phyloP scores from a whole-genome alignment of 305 asterid genomes.

The Fraxinus ornus region DNA sequence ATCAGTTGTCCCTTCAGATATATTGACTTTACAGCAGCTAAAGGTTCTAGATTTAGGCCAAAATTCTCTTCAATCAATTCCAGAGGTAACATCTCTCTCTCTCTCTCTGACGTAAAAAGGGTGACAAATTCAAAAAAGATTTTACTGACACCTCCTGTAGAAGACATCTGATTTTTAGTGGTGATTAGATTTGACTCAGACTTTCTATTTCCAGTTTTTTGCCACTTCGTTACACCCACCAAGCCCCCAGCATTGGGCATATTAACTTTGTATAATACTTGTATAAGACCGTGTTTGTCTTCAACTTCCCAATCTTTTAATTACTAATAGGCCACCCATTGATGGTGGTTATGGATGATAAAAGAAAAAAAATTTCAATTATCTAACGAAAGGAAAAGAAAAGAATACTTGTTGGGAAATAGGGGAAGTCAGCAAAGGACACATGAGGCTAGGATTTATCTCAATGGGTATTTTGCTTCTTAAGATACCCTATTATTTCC shows the following conservation, averaged over 20 bases:
- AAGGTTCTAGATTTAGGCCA: conserved; percentile 88
- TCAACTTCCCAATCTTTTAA: not conserved
- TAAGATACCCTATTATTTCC: not conserved
- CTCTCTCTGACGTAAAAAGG: not conserved
- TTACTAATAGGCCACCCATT: not conserved
- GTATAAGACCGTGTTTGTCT: not conserved
- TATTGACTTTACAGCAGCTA: conserved; percentile 53
- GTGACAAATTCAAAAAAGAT: not conserved
- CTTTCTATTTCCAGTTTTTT: not conserved
- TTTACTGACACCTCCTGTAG: not conserved
- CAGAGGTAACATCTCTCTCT: conserved; percentile 50
- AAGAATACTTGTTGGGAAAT: not conserved
- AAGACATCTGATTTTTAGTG: not conserved
- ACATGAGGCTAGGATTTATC: not conserved
- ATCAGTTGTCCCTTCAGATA: conserved; percentile 62
- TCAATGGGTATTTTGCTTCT: not conserved
- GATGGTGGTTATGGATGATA: not conserved
- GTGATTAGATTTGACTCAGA: not conserved
- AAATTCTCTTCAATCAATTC: conserved; percentile 70
- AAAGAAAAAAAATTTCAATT: not conserved
- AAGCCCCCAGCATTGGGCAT: not conserved
- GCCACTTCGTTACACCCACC: not conserved
- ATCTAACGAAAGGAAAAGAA: not conserved
- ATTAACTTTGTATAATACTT: not conserved
- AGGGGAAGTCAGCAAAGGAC: not conserved